A percentile compares a stretch with the other conserved stretches of the same genome.
phyloP scores from a whole-genome alignment of 2,329 filamentous ascomycete genomes.

The Aspergillus thermomutatus region DNA sequence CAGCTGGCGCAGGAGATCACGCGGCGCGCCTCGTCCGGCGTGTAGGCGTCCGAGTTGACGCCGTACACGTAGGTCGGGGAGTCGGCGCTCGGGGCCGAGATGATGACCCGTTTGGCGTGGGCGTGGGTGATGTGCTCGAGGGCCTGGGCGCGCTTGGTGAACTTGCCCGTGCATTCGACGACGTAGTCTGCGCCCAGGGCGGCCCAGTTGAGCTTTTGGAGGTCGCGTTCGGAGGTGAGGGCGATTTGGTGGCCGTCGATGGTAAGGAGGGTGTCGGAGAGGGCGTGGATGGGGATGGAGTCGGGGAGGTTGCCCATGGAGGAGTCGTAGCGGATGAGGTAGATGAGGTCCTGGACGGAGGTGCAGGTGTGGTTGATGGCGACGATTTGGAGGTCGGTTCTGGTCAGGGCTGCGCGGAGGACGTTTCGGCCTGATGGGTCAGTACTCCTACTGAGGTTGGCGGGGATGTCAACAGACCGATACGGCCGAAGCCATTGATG shows the following conservation, averaged over 20 bases:
- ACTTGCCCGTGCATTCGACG: constrained; percentile 28
- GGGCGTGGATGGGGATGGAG: constrained; percentile 85
- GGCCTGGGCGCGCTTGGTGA: constrained; percentile 87
- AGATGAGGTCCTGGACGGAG: constrained; percentile 27
- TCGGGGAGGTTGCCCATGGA: constrained; percentile 86
- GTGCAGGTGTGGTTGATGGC: constrained; percentile 30
- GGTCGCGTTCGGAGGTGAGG: constrained; percentile 25
- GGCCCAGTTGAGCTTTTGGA: constrained; percentile 27
- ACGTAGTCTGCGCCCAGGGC: constrained; percentile 25
- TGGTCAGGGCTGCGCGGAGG: constrained; percentile 24
- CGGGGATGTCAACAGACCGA: constrained; percentile 54
- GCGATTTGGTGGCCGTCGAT: constrained; percentile 20
- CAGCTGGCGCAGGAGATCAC: constrained; percentile 32
- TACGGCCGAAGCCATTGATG: constrained; percentile 96
- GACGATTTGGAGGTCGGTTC: constrained; percentile 23
- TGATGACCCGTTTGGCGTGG: constrained; percentile 86
- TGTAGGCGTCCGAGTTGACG: constrained; percentile 28
- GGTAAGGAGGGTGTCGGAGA: constrained; percentile 76
- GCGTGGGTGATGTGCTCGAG: constrained; percentile 73
- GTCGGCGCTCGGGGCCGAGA: constrained; percentile 51
- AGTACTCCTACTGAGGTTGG: neutral
- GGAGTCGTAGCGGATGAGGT: constrained; percentile 27
- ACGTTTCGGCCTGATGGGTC: constrained; percentile 61
- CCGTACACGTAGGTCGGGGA: constrained; percentile 60
- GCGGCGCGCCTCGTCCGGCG: constrained; percentile 16